phyloP scores from a whole-genome alignment of 352 stramenopile genomes.

The Pythium guiyangense region DNA sequence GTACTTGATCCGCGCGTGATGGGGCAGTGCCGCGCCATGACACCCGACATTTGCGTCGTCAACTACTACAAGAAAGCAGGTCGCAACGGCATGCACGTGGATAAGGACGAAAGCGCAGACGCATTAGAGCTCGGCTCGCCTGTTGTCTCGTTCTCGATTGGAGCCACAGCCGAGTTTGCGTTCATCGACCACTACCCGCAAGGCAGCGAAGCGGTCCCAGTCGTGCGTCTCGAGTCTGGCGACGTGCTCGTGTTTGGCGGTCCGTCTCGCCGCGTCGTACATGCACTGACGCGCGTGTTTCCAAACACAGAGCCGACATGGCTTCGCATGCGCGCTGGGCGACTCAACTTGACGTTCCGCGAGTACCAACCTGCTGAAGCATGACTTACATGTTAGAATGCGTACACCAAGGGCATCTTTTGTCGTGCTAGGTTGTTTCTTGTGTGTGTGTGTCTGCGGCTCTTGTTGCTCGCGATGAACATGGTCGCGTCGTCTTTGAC shows the following conservation, averaged over 20 bases:
- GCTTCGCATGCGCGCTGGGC: conserved; percentile 51
- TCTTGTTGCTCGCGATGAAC: too few relatives aligned
- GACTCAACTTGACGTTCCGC: conserved; percentile 71
- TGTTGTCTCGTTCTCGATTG: conserved; percentile 70
- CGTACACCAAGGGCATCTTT: too few relatives aligned
- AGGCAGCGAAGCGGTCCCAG: conserved; percentile 33
- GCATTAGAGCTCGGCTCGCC: conserved; percentile 59
- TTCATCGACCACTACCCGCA: conserved; percentile 62
- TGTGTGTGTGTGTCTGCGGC: too few relatives aligned
- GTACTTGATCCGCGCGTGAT: conserved; percentile 36
- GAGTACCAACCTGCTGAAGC: conserved; percentile 40
- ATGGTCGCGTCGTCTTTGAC: too few relatives aligned
- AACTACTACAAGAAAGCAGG: conserved; percentile 79
- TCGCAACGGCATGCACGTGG: conserved; percentile 67
- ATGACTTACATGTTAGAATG: too few relatives aligned
- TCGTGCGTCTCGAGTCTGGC: conserved; percentile 59
- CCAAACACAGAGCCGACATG: conserved; percentile 42
- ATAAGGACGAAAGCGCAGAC: conserved; percentile 63
- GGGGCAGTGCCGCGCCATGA: conserved; percentile 38
- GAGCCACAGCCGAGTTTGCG: conserved; percentile 56
- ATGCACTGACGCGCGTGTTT: conserved; percentile 64
- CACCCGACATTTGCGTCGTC: conserved; percentile 64
- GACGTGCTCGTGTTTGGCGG: conserved; percentile 75
- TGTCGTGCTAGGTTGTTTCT: too few relatives aligned
- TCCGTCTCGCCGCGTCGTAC: conserved; percentile 50